Evolutionary conservation across 306 rosid species (phyloP).

Genomic region (Cicer arietinum): DNA sequence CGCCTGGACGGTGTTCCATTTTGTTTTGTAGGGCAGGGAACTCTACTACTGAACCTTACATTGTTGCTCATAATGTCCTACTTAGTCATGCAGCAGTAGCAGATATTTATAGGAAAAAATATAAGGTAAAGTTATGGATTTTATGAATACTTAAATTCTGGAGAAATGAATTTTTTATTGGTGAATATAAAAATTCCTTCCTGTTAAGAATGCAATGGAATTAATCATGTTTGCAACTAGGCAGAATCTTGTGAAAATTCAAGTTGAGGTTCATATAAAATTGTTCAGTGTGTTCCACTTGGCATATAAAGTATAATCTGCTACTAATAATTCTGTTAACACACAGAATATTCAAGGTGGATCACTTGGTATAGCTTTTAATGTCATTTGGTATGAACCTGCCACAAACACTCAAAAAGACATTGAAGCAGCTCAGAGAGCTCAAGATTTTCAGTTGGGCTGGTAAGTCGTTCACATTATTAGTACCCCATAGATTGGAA

Average conservation of each 20-base stretch:
- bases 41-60: constrained; percentile 87
- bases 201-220: not conserved
- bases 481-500: not conserved
- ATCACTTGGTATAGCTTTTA: constrained; percentile 77
- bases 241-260: not conserved
- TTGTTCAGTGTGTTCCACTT: not conserved
- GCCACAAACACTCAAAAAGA: constrained; percentile 65
- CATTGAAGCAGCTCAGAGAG: constrained; percentile 80
- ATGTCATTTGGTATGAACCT: constrained; percentile 87
- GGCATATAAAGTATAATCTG: not conserved
- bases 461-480: constrained; percentile 58
- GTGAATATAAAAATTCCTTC: not conserved
- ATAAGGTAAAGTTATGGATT: constrained; percentile 58
- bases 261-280: not conserved
- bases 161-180: not conserved
- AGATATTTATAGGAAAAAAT: constrained; percentile 69
- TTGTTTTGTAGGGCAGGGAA: constrained; percentile 72
- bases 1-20: constrained; percentile 92
- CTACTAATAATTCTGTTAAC: constrained; percentile 2
- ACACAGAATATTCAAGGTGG: constrained; percentile 70
- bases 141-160: not conserved
- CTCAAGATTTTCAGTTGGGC: constrained; percentile 96
- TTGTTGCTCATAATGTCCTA: constrained; percentile 83
- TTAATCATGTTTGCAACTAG: not conserved
- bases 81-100: constrained; percentile 69